Evolutionary conservation across 2,329 filamentous ascomycete species (phyloP), one percentile per base, ranked within the genome.

Genomic region (Penicillium sp.): DNA sequence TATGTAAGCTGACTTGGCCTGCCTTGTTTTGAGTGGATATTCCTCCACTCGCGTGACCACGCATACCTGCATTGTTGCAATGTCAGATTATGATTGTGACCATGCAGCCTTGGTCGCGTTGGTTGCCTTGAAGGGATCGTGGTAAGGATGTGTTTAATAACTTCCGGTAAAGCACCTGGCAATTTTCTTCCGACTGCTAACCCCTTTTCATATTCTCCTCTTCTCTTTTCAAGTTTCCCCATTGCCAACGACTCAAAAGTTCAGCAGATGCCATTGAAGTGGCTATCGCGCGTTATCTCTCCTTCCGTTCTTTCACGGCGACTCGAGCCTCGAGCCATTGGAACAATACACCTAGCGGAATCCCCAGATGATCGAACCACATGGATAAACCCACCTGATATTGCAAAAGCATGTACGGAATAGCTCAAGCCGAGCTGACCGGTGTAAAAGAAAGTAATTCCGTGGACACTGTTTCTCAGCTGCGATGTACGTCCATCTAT

Each of bases 21-120:
- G 68, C 61, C 16, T 70, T 66, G n/a, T 78, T 80, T 57, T 79
- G 75, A 0, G 84, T 85, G 23, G 79, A 83, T 65, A 87, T 86
- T 83, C 84, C 87, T 61, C 84, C 84, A 50, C 87, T 86, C 23
- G 84, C 83, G 16, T 84, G 79, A 85, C 74, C 3, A 87, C 83
- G 69, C 84, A 86, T 11, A 66, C 67, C 65, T 68, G 54, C 34
- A 78, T 77, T 78, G 81, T 54, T 77, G 15, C 15, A 33, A 21
- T 78, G 82, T 56, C 8, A 55, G 36, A 44, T 46, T 33, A 40
- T 33, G 36, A 5, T 38, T 19, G 36, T 9, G 36, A 19, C 19
- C 23, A 23, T 57, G 44, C 33, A 50, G 27, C 31, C 11, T 33
- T 33, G 31, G 31, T 33, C 11, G 31, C 31, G 44, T 38, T 13